Conservation (phyloP, 768 basidiomycete genomes). For the Naematelia encephala region DNA sequence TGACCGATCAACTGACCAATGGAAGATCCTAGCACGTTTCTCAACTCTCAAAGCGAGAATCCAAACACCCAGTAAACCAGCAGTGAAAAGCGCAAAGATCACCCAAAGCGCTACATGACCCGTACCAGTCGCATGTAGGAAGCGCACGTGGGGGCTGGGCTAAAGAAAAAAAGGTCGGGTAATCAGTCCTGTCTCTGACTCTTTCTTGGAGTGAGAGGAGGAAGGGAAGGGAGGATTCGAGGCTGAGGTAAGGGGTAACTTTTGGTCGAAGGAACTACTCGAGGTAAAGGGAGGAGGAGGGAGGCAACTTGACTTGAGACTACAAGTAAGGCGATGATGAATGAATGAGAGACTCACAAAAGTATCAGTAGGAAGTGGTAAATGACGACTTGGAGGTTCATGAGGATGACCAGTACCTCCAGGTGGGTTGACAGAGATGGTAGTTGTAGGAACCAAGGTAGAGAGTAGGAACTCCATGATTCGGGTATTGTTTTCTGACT, state of each 20-base stretch:
- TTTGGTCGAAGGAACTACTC: background rate
- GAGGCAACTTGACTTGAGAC: background rate
- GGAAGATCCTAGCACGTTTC: constrained; percentile 44
- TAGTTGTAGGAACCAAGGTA: constrained; percentile 30
- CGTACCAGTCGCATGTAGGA: constrained; percentile 28
- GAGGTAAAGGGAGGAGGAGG: background rate
- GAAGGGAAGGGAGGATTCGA: too few relatives aligned
- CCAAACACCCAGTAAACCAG: constrained; percentile 29
- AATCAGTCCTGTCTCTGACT: too few relatives aligned
- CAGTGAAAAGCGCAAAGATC: constrained; percentile 38
- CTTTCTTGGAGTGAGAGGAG: too few relatives aligned
- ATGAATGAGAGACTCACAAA: constrained; percentile 36
- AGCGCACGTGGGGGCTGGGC: constrained; percentile 22
- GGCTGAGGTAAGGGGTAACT: too few relatives aligned
- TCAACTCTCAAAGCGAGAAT: constrained; percentile 43
- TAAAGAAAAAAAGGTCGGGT: too few relatives aligned
- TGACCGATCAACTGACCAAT: constrained; percentile 31
- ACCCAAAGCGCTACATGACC: constrained; percentile 44
- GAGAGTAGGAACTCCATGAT: constrained; percentile 41
- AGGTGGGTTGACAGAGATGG: constrained; percentile 42
- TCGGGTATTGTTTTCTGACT: background rate
- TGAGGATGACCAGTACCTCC: constrained; percentile 38
- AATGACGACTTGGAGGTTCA: constrained; percentile 16
- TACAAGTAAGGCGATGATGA: too few relatives aligned
- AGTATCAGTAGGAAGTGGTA: constrained; percentile 30